Evolutionary conservation across 2,329 filamentous ascomycete genomes (phyloP), one percentile per base, ranked within the genome.

Genomic region (Scedosporium boydii): DNA sequence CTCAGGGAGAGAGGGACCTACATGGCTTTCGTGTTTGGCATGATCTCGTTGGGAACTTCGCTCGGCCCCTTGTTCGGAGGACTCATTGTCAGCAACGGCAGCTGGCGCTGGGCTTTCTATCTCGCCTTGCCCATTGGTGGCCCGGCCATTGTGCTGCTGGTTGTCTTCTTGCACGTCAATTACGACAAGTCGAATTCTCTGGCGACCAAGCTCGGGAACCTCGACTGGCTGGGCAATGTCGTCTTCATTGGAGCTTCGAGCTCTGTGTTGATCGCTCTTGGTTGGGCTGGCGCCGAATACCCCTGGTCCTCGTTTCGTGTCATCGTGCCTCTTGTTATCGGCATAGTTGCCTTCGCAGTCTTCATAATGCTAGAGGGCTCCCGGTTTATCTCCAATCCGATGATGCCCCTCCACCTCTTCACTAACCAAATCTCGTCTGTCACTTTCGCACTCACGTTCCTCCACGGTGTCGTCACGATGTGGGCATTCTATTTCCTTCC

Each of bases 21-120:
- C 59, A 68, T 76, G 55, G 66, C 62, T n/a, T 38, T 67, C 9
- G 41, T 66, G 23, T 62, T 74, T 14, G 66, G 75, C 4, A 65
- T 73, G 1, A 71, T 69, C 59, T 70, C 69, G 14, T 61, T 78
- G 2, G 76, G 74, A 0, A 71, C 69, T 18, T 65, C 69, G 3
- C 59, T 74, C 3, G 75, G 70, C 1, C 72, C 74, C 1, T 68
- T 76, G 21, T 63, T 75, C 18, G 73, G 66, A 2, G 71, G 71
- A 16, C 61, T 66, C 16, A 63, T 72, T 61, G 68, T 65, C 1
- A 59, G 70, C 14, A 64, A 69, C 16, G 64, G 66, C 7, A 71
- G 71, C 0, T 80, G 77, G 77, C 69, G 75, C 23, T 80, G 76
- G 75, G 70, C 72, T 26, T 82, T 82, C 64, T 77, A 73, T 62